These are phyloP conservation scores for Blastomyces gilchristii DNA, from an alignment of 2,329 filamentous ascomycete genomes.

Conservation along the genomic window DNA sequence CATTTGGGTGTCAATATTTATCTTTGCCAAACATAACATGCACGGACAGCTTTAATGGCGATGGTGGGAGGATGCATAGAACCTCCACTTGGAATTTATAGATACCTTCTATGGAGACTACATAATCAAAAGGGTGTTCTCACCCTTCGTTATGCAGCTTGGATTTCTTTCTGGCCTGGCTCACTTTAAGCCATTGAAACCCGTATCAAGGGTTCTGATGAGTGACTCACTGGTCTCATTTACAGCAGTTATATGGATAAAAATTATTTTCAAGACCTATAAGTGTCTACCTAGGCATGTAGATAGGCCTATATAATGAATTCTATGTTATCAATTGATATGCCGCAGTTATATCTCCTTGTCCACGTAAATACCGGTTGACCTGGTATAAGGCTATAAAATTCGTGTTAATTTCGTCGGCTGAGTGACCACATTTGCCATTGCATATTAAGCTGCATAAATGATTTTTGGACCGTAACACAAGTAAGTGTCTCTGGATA, in stretches of 20 bases:
- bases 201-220: too few species aligned
- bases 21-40: neutral
- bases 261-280: too few species aligned
- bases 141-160: neutral
- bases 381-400: too few species aligned
- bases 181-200: neutral
- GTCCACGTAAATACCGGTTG: too few species aligned
- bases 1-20: neutral
- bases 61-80: neutral
- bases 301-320: too few species aligned
- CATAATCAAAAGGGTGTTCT: neutral
- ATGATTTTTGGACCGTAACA: neutral
- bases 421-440: neutral
- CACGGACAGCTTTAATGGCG: neutral
- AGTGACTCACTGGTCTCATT: too few species aligned
- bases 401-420: neutral
- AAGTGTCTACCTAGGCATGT: too few species aligned
- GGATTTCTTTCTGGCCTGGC: neutral
- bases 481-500: neutral
- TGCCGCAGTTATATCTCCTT: too few species aligned
- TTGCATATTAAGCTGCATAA: neutral
- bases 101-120: neutral
- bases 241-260: too few species aligned
- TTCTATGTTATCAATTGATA: too few species aligned
- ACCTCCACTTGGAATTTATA: neutral